phyloP scores from a whole-genome alignment of 306 rosid species.

The Notholithocarpus densiflorus region DNA sequence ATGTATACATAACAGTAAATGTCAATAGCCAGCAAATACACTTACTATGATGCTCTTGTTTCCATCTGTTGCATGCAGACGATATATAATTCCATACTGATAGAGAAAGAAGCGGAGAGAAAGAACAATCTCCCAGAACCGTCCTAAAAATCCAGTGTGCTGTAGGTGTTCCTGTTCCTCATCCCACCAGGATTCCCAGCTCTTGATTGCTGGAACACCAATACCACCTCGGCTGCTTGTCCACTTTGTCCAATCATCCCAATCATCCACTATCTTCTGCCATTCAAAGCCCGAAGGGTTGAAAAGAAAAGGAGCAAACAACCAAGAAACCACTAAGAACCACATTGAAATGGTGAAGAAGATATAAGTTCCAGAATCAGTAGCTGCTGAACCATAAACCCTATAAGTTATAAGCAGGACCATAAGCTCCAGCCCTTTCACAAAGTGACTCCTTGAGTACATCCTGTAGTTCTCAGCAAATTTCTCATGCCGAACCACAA shows the following conservation, averaged over 20 bases:
- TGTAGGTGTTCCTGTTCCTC: slow-evolving; percentile 97
- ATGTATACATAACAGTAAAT: slow-evolving; percentile 15
- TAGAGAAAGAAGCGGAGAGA: slow-evolving; percentile 75
- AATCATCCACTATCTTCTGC: slow-evolving; percentile 99
- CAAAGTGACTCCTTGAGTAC: slow-evolving; percentile 97
- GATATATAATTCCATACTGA: slow-evolving; percentile 94
- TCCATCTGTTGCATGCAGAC: slow-evolving; percentile 63
- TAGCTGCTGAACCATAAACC: slow-evolving; percentile 65
- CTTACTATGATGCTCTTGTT: slow-evolving; percentile 79
- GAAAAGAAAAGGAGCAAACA: slow-evolving; percentile 91
- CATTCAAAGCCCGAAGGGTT: slow-evolving; percentile 99
- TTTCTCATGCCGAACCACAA: slow-evolving; percentile 92
- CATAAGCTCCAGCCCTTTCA: slow-evolving; percentile 78
- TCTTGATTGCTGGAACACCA: slow-evolving; percentile 88
- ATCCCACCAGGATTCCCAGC: slow-evolving; percentile 99
- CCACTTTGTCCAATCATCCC: slow-evolving; percentile 98
- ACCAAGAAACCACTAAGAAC: slow-evolving; percentile 79
- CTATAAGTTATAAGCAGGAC: slow-evolving; percentile 63
- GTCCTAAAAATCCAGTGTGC: slow-evolving; percentile 63
- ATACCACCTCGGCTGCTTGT: slow-evolving; percentile 80
- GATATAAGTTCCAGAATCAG: slow-evolving; percentile 34
- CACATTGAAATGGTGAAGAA: slow-evolving; percentile 76
- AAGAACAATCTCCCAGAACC: slow-evolving; percentile 68
- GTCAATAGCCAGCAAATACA: slow-evolving; percentile 13
- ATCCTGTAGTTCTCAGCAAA: slow-evolving; percentile 89